Percentiles rank a stretch among this genome's conserved stretches.
phyloP scores from a whole-genome alignment of 2,329 filamentous ascomycete species.

The Aureobasidium mangrovei region DNA sequence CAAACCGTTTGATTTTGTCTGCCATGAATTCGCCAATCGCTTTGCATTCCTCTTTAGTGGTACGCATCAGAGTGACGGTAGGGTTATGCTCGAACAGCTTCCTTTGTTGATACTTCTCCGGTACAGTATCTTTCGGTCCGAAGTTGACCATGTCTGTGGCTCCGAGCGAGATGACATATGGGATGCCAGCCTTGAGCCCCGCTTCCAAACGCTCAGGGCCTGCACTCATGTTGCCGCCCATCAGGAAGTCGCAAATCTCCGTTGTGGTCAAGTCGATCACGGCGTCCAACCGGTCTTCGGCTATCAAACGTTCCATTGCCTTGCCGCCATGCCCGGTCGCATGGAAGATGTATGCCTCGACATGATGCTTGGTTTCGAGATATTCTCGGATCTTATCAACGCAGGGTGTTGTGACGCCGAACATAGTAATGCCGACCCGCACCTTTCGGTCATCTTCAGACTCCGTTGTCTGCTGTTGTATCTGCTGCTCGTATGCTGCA shows the following conservation, averaged over 20 bases:
- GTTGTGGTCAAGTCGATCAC: slow-evolving; percentile 65
- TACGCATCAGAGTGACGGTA: slow-evolving; percentile 57
- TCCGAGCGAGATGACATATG: slow-evolving; percentile 44
- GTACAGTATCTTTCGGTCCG: slow-evolving; percentile 47
- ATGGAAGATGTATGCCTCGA: slow-evolving; percentile 59
- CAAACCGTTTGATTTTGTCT: slow-evolving; percentile 39
- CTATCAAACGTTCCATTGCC: slow-evolving; percentile 58
- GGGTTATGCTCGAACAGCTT: slow-evolving; percentile 58
- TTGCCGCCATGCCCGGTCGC: slow-evolving; percentile 60
- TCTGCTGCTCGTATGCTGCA: slow-evolving; percentile 30
- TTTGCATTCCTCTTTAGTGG: slow-evolving; percentile 48
- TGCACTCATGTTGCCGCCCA: slow-evolving; percentile 55
- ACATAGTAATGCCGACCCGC: slow-evolving; percentile 61
- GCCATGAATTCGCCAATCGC: slow-evolving; percentile 50
- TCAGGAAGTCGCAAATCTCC: slow-evolving; percentile 56
- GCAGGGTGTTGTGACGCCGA: slow-evolving; percentile 62
- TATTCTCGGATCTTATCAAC: slow-evolving; percentile 47
- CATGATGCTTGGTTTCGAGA: slow-evolving; percentile 38
- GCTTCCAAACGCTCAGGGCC: slow-evolving; percentile 49
- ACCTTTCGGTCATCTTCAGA: slow-evolving; percentile 28
- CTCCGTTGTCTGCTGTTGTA: neutral
- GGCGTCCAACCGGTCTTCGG: slow-evolving; percentile 51
- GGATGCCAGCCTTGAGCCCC: slow-evolving; percentile 49
- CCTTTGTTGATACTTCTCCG: slow-evolving; percentile 43
- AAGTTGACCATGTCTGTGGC: slow-evolving; percentile 57